Evolutionary conservation across 2,329 filamentous ascomycete species (phyloP), one percentile per base, ranked within the genome.

Genomic region (Aspergillus sp.): DNA sequence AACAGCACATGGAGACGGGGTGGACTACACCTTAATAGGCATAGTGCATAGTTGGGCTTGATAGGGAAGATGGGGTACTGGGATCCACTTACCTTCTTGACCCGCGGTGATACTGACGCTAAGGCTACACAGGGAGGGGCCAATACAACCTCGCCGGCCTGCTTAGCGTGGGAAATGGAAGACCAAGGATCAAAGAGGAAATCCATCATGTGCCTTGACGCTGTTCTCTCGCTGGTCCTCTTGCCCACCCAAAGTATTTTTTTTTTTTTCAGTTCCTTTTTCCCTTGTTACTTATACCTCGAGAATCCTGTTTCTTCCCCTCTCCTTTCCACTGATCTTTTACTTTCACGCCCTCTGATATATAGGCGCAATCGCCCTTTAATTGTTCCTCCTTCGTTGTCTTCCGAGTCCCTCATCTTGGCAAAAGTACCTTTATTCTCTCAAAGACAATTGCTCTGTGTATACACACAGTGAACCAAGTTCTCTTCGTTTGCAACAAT

Each of bases 151-250:
- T 55, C 25, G 53, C 25, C 32, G 28, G 47, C 32, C 23, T 19
- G 17, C 28, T 50, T 30, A 50, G 9, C 25, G 23, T 47, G 39
- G 41, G 23, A 36, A 32, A 39, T 55, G 53, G 53, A 47, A 47
- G 25, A 43, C 23, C 53, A 47, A 47, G 53, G 53, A 55, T 55
- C 39, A 45, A 32, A n/a, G n/a, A 47, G 53, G 53, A 55, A 55
- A 45, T 45, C 17, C 17, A 30, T 28, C 30, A 53, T 49, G 55
- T 59, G 52, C 39, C 25, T 47, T 36, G 21, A 57, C 39, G 19
- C 53, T 30, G 32, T 19, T 25, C 19, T 41, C 51, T 36, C 38
- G 36, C 15, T 41, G 32, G 23, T 38, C 21, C 52, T 28, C 41
- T n/a, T n/a, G 23, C 17, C 21, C n/a, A 10, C n/a, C 23, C 25